These are phyloP conservation scores for Zygosaccharomyces sapae DNA, from an alignment of 1,139 yeast genomes.

Conservation along the genomic window DNA sequence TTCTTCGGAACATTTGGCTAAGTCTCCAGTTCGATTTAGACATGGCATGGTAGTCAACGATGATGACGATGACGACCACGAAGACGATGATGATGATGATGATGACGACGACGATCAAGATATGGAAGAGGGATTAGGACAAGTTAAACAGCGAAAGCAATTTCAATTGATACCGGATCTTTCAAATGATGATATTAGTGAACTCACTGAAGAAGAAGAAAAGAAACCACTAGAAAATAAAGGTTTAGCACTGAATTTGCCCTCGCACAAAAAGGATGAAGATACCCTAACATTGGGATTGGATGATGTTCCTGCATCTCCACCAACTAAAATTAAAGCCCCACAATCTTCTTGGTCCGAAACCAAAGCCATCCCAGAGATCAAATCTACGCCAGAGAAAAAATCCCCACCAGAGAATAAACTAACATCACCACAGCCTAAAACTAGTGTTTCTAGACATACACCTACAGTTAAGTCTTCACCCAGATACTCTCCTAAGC, in stretches of 20 bases:
- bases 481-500: background rate
- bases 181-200: background rate
- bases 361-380: background rate
- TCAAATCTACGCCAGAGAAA: too few relatives aligned
- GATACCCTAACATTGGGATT: conserved; percentile 14
- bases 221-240: background rate
- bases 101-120: background rate
- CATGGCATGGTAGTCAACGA: conserved; percentile 14
- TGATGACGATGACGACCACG: background rate
- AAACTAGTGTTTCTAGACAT: background rate
- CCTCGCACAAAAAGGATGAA: conserved; percentile 10
- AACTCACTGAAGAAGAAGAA: conserved; percentile 1
- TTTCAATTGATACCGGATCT: background rate
- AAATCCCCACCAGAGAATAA: conserved; percentile 4
- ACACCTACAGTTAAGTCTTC: background rate
- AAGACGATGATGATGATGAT: background rate
- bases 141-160: background rate
- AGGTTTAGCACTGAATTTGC: conserved; percentile 13
- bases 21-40: conserved; percentile 18
- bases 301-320: conserved; percentile 4
- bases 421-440: background rate
- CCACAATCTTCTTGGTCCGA: background rate
- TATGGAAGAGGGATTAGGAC: background rate
- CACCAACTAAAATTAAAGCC: background rate
- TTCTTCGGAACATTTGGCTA: conserved; percentile 52